Conservation (phyloP, 2,329 filamentous ascomycete genomes). For the Trichoderma cornu-damae region DNA sequence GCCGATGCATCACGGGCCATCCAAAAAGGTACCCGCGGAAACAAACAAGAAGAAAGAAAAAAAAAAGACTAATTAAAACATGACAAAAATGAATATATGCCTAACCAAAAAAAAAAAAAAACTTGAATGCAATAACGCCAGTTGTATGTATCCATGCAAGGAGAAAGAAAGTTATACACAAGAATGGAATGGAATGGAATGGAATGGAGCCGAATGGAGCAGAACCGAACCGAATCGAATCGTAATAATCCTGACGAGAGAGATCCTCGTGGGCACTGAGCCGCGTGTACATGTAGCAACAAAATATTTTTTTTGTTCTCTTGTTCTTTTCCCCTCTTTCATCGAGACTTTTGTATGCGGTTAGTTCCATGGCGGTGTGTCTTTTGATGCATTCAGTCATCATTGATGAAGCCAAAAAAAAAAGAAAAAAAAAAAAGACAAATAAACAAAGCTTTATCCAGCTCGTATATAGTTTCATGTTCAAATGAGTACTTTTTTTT, state of each 20-base stretch:
- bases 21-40: no score
- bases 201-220: no score
- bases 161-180: neutral
- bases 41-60: neutral
- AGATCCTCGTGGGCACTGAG: neutral
- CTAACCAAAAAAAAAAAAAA: neutral
- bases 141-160: conserved; percentile 2
- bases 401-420: no score
- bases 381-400: no score
- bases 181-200: neutral
- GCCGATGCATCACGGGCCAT: no score
- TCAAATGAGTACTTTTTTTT: neutral
- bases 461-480: neutral
- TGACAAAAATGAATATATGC: neutral
- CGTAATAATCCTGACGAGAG: neutral
- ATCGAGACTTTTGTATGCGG: no score
- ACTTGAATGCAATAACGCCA: no score
- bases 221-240: neutral
- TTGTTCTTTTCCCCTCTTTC: no score
- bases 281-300: conserved; percentile 4
- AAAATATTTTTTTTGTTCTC: neutral
- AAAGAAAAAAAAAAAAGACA: no score
- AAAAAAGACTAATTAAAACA: neutral
- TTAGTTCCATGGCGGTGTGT: no score
- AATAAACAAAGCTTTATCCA: no score